phyloP scores from a whole-genome alignment of 306 rosid species.

The Lathyrus oleraceus region DNA sequence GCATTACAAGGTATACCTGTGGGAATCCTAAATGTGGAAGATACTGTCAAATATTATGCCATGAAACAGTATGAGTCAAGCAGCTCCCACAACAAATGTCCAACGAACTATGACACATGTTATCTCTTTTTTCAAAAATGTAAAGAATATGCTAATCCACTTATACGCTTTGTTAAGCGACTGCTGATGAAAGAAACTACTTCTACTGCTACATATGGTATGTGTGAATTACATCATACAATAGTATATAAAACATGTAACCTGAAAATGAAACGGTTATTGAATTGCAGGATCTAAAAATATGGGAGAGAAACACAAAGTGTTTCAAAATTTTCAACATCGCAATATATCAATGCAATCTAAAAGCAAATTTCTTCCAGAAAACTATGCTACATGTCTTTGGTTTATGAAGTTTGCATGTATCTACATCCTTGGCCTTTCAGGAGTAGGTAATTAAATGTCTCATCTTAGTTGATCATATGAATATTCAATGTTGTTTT shows the following conservation, averaged over 20 bases:
- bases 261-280: not conserved
- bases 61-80: not conserved
- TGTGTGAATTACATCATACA: not conserved
- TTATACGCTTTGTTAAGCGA: not conserved
- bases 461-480: not conserved
- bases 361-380: not conserved
- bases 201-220: not conserved
- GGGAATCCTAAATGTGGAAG: not conserved
- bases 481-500: not conserved
- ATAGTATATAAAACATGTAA: too few relatives aligned
- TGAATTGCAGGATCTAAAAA: not conserved
- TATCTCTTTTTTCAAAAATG: too few relatives aligned
- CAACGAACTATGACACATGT: too few relatives aligned
- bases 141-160: not conserved
- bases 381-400: slow-evolving; percentile 3
- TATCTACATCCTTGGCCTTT: slow-evolving; percentile 8
- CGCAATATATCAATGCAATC: too few relatives aligned
- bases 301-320: too few relatives aligned
- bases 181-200: not conserved
- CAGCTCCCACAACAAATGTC: rapidly evolving
- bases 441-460: not conserved
- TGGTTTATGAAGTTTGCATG: slow-evolving; percentile 6
- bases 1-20: not conserved
- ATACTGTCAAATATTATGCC: not conserved
- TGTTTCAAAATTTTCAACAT: too few relatives aligned